Evolutionary conservation across 441 rosid genomes (phyloP).

Genomic region (Macaranga tanarius): DNA sequence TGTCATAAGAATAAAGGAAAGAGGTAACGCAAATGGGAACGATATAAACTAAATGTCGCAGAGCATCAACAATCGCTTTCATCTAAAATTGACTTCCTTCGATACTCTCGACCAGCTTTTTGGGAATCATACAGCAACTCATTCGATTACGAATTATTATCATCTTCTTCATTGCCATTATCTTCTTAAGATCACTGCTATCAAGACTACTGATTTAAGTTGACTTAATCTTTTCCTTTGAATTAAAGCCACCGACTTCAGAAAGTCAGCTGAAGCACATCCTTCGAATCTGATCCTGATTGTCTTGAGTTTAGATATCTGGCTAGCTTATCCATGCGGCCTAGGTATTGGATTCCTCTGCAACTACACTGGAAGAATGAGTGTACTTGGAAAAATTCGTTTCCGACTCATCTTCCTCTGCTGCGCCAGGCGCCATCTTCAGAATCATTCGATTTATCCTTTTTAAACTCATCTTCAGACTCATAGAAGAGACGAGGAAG

Average conservation of each 20-base stretch:
- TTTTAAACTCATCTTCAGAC: no score
- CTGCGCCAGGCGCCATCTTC: no score
- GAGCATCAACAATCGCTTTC: conserved; percentile 30
- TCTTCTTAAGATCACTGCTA: conserved; percentile 14
- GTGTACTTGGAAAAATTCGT: conserved; percentile 78
- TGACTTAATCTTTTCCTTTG: conserved; percentile 48
- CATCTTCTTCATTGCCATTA: conserved; percentile 14
- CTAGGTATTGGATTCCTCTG: conserved; percentile 61
- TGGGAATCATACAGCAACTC: conserved; percentile 30
- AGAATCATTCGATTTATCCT: no score
- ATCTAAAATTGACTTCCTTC: conserved; percentile 27
- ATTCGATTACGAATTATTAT: conserved; percentile 21
- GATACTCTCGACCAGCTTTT: conserved; percentile 44
- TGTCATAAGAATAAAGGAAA: no score
- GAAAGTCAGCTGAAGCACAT: conserved; percentile 28
- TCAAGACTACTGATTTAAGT: conserved; percentile 13
- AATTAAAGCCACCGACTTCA: conserved; percentile 49
- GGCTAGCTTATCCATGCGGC: no score
- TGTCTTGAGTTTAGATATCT: conserved; percentile 29
- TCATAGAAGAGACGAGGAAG: conserved; percentile 20
- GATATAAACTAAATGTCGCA: background rate
- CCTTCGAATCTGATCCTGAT: conserved; percentile 9
- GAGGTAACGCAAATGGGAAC: no score
- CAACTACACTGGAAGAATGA: conserved; percentile 45
- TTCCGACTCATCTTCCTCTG: no score